Conservation (phyloP, 2,329 filamentous ascomycete species). For the Cladophialophora carrionii region DNA sequence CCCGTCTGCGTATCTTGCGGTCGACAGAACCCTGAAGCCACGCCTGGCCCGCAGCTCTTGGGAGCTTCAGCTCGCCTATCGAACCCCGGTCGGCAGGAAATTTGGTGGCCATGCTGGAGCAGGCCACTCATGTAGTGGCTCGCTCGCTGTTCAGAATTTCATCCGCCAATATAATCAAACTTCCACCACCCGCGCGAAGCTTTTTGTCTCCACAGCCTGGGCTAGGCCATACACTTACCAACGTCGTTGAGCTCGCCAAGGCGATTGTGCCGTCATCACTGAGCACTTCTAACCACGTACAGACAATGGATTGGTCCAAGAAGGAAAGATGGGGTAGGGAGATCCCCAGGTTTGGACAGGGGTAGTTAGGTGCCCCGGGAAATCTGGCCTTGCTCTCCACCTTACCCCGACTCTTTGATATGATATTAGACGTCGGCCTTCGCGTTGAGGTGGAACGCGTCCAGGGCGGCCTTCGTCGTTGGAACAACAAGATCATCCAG, state of each 20-base stretch:
- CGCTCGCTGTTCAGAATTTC: not conserved
- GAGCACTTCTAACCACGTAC: slow-evolving; percentile 7
- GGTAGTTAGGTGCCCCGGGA: not conserved
- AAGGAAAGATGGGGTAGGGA: slow-evolving; percentile 17
- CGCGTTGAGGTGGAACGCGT: not conserved
- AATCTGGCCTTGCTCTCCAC: slow-evolving; percentile 18
- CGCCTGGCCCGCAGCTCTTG: slow-evolving; percentile 6
- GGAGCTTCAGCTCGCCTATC: slow-evolving; percentile 3
- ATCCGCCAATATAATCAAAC: slow-evolving; percentile 9
- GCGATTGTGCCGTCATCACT: not conserved
- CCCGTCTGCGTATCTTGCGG: slow-evolving; percentile 1
- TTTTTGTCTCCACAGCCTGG: slow-evolving; percentile 5
- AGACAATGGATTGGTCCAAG: slow-evolving; percentile 21
- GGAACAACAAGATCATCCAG: not conserved
- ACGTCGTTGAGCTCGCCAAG: not conserved
- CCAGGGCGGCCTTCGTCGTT: not conserved
- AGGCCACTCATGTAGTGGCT: not conserved
- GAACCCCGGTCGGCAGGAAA: not conserved
- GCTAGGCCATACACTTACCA: slow-evolving; percentile 11
- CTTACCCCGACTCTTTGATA: slow-evolving; percentile 15
- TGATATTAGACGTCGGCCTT: not conserved
- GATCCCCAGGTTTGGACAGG: slow-evolving; percentile 13
- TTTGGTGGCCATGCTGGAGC: not conserved
- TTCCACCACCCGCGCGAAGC: not conserved
- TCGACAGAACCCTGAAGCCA: not conserved